Base-by-base conservation (phyloP, 352 stramenopile genomes). In the Globisporangium acanthophoron region DNA sequence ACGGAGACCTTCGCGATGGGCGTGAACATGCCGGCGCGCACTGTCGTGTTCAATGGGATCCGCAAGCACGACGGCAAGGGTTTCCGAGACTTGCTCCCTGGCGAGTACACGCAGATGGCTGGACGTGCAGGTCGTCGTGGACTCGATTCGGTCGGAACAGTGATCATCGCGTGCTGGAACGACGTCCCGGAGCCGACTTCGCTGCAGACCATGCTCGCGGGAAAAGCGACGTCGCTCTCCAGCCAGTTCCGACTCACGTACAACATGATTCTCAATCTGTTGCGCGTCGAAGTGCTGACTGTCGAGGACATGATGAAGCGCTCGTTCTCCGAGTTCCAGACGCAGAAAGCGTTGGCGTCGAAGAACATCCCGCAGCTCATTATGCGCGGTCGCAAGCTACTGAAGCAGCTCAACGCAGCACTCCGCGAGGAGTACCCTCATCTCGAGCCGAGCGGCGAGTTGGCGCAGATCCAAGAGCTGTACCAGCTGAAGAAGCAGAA, bases 1-100 rank as follows among this genome's bases (percentile, higher is more conserved):
- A 99, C 97, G 3, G 97, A 99, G 67, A 99, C 97, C 3, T 99
- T 99, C 73, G 97, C 97, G 3, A 98, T 98, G 87, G 97, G 97
- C 63, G 94, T 99, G 4, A 99, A 99, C 69, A 99, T 99, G 97
- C 97, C 97, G 21, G 97, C 97, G 8, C 81, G 94, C 29, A 94
- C 83, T 3, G 97, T 99, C 15, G 92, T 99, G 1, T 99, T 99
- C 75, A 98, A 98, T 58, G 90, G 86, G 15, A 96, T 98, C 51
- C 80, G 93, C 31, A 99, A 99, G 78, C 96, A 99, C 66, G 97
- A 99, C 70, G 97, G 97, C 21, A 91, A 91, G 54, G 85, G 79
- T 52, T 97, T 97, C 56, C 87, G 94, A 31, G 85, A 96, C 61
- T 70, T 98, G 52, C 47, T 92, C 24, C 83, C 90, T 0, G 87